Percentiles rank a stretch among this genome's conserved stretches.
Evolutionary conservation across 129 eudicot genomes (phyloP).

Genomic region (Centaurea solstitialis): DNA sequence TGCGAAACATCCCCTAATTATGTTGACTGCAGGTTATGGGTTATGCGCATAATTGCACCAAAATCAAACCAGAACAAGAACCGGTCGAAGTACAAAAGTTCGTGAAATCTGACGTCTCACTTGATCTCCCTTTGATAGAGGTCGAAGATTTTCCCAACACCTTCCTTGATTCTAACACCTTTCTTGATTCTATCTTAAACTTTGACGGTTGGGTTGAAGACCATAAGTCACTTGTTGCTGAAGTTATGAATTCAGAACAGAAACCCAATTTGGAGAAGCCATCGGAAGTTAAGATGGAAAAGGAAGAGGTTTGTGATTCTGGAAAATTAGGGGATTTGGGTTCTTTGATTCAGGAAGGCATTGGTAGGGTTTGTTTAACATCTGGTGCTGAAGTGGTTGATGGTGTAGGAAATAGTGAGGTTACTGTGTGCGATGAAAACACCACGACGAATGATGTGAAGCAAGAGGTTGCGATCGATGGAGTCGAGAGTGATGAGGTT

Average conservation of each 20-base stretch:
- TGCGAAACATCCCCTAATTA: neutral
- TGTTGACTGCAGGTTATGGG: constrained; percentile 41
- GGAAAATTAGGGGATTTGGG: constrained; percentile 34
- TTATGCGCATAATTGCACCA: constrained; percentile 18
- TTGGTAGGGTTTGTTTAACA: constrained; percentile 54
- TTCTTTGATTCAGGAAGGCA: constrained; percentile 49
- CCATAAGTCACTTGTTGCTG: constrained; percentile 16
- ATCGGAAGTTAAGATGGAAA: neutral
- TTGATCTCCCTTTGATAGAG: constrained; percentile 28
- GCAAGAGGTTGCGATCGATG: constrained; percentile 8
- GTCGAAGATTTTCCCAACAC: constrained; percentile 38
- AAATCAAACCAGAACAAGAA: constrained; percentile 2
- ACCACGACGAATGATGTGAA: neutral
- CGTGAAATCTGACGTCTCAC: neutral
- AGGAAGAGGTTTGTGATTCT: constrained; percentile 15
- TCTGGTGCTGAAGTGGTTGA: constrained; percentile 16
- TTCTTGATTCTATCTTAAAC: constrained; percentile 51
- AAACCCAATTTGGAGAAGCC: constrained; percentile 13
- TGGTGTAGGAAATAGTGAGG: constrained; percentile 1
- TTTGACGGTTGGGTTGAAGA: constrained; percentile 61
- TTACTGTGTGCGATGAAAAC: neutral
- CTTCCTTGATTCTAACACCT: constrained; percentile 41
- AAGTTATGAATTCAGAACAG: constrained; percentile 9
- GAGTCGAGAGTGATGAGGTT: constrained; percentile 7
- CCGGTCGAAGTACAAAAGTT: constrained; percentile 14